These are phyloP conservation scores for Trichoderma sp. DNA, from an alignment of 2,329 filamentous ascomycete species.

Conservation along the genomic window DNA sequence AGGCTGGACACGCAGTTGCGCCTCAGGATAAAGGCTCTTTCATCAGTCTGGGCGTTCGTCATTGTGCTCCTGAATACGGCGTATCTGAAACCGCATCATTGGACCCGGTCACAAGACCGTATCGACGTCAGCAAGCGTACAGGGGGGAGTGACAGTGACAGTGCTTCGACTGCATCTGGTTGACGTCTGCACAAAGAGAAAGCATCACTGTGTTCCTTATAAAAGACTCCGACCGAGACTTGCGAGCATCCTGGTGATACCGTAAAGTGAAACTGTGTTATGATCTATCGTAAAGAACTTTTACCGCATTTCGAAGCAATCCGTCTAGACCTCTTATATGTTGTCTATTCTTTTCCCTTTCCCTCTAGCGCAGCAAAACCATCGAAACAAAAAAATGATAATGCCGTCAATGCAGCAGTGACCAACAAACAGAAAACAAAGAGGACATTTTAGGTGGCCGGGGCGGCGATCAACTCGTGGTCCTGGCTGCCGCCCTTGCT, in stretches of 20 bases:
- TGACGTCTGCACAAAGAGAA: too few relatives aligned
- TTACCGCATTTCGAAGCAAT: slow-evolving; percentile 7
- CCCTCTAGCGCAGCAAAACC: not conserved
- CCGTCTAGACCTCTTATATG: slow-evolving; percentile 20
- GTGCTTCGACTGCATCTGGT: not conserved
- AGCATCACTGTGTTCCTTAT: not conserved
- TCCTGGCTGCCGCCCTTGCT: slow-evolving; percentile 41
- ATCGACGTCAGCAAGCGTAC: slow-evolving; percentile 20
- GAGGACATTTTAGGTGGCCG: slow-evolving; percentile 6
- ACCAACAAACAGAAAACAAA: not conserved
- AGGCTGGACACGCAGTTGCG: not conserved
- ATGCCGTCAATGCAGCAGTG: not conserved
- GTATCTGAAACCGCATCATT: slow-evolving; percentile 19
- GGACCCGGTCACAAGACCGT: slow-evolving; percentile 25
- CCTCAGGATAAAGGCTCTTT: not conserved
- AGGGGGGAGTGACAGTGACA: not conserved
- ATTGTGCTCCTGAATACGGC: slow-evolving; percentile 13
- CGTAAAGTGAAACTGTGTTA: slow-evolving; percentile 1
- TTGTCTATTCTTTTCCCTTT: not conserved
- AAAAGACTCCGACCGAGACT: not conserved
- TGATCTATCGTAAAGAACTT: slow-evolving; percentile 9
- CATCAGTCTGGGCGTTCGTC: not conserved
- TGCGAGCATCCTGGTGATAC: not conserved
- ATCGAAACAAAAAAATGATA: not conserved
- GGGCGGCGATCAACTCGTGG: slow-evolving; percentile 28